Base-by-base conservation (phyloP, 305 asterid species). In the Solanum hybrid region DNA sequence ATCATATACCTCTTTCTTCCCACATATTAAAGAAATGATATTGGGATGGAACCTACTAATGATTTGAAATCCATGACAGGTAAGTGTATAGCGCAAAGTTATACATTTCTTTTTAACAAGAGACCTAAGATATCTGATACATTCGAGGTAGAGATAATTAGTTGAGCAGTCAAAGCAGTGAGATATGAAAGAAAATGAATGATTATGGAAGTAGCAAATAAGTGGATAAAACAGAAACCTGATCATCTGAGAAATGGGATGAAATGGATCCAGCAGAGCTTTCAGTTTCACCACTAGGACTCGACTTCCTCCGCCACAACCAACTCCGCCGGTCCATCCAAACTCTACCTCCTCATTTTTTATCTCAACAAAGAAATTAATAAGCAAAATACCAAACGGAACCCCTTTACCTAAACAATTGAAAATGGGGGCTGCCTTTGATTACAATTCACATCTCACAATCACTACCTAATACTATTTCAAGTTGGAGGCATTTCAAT, bases 251-350 rank as follows among this genome's bases (percentile, higher is more conserved):
- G 91, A 94, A 95, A 93, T 91, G 96, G 5, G 98, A 95, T 37
- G 98, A 97, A 12, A 94, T 36, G 22, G 99, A 97, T 83, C 87
- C 87, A 75, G 93, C 98, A 0, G 97, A 93, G 93, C 98, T 94
- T 92, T 95, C 98, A 2, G 97, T 94, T 93, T 96, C 98, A 79
- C 96, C 98, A 82, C 91, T 91, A 5, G 94, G 94, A 93, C 96
- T 93, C 92, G 97, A 95, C 87, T 94, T 96, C 76, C 98, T 95
- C 91, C 98, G 92, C 98, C 99, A 96, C 68, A 94, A 91, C 99
- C 99, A 97, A 91, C 98, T 96, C 91, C 96, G 92, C 76, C 95
- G 91, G 91, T 97, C 99, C 99, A 97, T 97, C 90, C 91, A 90
- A 51, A 29, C 80, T 27, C 76, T 83, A 39, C 32, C 38, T 61